Percentiles rank a stretch among this genome's conserved stretches.
Conservation (phyloP, 805 yeast genomes). For the Metschnikowia cerradonensis region DNA sequence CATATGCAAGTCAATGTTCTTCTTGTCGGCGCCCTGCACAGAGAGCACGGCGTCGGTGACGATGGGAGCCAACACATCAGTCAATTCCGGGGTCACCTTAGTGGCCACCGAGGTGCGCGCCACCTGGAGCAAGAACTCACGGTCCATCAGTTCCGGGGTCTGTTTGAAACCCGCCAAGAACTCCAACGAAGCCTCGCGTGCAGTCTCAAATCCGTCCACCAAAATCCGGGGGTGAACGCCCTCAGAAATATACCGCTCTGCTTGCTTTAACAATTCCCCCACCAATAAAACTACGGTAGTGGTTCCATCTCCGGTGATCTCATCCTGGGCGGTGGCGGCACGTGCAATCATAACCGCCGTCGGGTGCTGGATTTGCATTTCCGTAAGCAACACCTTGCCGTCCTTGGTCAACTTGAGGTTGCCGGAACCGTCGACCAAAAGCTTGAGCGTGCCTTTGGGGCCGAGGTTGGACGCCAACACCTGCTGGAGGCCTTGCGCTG, state of each 20-base stretch:
- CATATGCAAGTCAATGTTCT: slow-evolving; percentile 85
- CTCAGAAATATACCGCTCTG: slow-evolving; percentile 84
- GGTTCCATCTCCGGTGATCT: slow-evolving; percentile 98
- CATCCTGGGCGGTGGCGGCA: slow-evolving; percentile 98
- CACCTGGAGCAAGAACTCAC: slow-evolving; percentile 87
- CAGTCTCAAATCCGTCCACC: slow-evolving; percentile 92
- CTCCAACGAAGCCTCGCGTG: slow-evolving; percentile 69
- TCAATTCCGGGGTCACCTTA: slow-evolving; percentile 72
- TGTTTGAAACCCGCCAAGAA: slow-evolving; percentile 66
- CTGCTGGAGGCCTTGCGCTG: slow-evolving; percentile 95
- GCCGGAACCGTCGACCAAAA: slow-evolving; percentile 96
- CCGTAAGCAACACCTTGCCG: slow-evolving; percentile 88
- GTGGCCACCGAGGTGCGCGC: slow-evolving; percentile 88
- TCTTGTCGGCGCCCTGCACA: slow-evolving; percentile 50
- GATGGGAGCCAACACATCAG: slow-evolving; percentile 83
- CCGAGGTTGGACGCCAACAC: slow-evolving; percentile 91
- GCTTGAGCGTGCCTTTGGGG: slow-evolving; percentile 94
- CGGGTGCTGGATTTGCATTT: slow-evolving; percentile 83
- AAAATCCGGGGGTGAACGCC: slow-evolving; percentile 95
- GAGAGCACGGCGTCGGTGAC: slow-evolving; percentile 94
- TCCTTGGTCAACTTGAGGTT: slow-evolving; percentile 93
- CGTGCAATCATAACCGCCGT: slow-evolving; percentile 64
- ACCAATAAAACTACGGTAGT: slow-evolving; percentile 92
- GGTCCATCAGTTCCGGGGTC: slow-evolving; percentile 52
- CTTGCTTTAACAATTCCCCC: slow-evolving; percentile 92